These are phyloP conservation scores for Cenchrus purpureus DNA, from an alignment of 176 grass and related monocot species.

Conservation along the genomic window DNA sequence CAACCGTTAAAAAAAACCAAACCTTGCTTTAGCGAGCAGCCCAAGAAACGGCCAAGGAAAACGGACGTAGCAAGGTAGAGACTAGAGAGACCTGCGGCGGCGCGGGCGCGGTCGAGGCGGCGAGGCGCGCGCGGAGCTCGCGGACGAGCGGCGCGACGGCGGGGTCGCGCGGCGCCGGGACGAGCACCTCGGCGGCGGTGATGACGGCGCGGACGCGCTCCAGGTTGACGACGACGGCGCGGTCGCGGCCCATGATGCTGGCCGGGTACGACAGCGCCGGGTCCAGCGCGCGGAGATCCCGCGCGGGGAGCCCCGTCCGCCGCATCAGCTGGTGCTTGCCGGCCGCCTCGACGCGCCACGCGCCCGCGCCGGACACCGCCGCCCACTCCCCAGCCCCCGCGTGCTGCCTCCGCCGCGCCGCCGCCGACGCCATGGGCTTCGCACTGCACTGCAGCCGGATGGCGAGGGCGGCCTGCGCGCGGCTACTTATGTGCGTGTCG, in stretches of 20 bases:
- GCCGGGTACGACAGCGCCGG: slow-evolving; percentile 57
- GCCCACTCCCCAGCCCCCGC: slow-evolving; percentile 26
- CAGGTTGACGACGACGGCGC: slow-evolving; percentile 69
- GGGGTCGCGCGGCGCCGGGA: slow-evolving; percentile 53
- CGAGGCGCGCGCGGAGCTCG: slow-evolving; percentile 48
- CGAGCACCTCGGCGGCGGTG: slow-evolving; percentile 70
- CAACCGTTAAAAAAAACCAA: background rate
- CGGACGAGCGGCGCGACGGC: slow-evolving; percentile 51
- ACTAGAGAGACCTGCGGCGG: background rate
- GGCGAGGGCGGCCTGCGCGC: background rate
- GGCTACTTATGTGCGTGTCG: background rate
- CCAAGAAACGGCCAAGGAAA: background rate
- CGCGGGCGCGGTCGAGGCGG: background rate
- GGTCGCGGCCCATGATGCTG: slow-evolving; percentile 50
- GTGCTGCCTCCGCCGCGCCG: background rate
- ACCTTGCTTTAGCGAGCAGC: background rate
- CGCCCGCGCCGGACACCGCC: slow-evolving; percentile 19
- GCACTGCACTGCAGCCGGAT: too few relatives aligned
- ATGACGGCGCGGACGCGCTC: slow-evolving; percentile 72
- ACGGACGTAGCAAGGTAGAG: background rate
- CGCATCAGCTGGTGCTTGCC: slow-evolving; percentile 45
- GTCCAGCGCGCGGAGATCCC: slow-evolving; percentile 53
- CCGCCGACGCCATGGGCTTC: background rate
- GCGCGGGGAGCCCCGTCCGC: slow-evolving; percentile 49
- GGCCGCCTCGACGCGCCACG: slow-evolving; percentile 1